phyloP scores from a whole-genome alignment of 1,284 basidiomycete genomes.

The Trametes sp. region DNA sequence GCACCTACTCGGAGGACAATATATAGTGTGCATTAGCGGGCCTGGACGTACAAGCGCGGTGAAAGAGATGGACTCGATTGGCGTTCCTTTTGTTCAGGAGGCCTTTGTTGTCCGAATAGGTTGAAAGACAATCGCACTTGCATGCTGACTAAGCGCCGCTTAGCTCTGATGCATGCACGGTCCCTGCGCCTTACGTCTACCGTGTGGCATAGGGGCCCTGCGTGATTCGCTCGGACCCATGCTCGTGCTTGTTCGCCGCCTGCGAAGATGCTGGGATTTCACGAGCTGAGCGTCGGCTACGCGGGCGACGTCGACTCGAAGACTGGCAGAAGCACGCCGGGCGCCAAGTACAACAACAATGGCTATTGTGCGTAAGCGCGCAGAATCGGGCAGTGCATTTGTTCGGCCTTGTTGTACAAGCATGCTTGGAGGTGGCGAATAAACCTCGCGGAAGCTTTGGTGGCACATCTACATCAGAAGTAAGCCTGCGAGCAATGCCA shows the following conservation, averaged over 20 bases:
- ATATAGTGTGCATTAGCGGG: conserved; percentile 27
- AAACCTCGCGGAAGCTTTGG: conserved; percentile 8
- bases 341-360: too few relatives aligned
- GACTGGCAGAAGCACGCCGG: too few relatives aligned
- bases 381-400: neutral
- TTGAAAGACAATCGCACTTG: conserved; percentile 30
- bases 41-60: conserved; percentile 8
- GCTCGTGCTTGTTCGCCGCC: neutral
- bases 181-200: conserved; percentile 12
- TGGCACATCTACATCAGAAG: neutral
- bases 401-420: conserved; percentile 7
- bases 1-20: conserved; percentile 10
- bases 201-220: neutral
- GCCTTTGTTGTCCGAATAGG: conserved; percentile 34
- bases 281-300: neutral
- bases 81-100: conserved; percentile 34
- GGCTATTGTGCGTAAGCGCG: conserved; percentile 13
- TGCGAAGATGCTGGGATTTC: conserved; percentile 9
- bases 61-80: conserved; percentile 25
- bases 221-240: neutral
- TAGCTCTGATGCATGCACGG: conserved; percentile 14
- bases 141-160: conserved; percentile 23
- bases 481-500: neutral
- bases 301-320: neutral
- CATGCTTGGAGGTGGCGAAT: conserved; percentile 15